Evolutionary conservation across 1,284 basidiomycete species (phyloP).

Genomic region (Pholiota adiposa): DNA sequence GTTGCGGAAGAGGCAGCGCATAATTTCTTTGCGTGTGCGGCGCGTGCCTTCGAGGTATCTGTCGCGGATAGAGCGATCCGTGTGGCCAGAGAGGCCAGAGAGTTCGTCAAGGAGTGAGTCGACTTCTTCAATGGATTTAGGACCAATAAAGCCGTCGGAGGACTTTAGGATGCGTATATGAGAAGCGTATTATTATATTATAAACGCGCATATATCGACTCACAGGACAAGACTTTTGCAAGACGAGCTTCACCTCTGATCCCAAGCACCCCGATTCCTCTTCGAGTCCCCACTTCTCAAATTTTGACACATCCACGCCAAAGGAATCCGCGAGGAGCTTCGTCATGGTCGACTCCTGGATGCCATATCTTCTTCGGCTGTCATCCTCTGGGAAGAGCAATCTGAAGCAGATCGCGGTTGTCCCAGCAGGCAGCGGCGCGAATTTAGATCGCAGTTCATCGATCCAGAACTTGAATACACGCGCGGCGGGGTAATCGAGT

Average conservation of each 20-base stretch:
- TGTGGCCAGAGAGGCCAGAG: slow-evolving; percentile 67
- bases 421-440: slow-evolving; percentile 49
- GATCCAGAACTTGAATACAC: slow-evolving; percentile 53
- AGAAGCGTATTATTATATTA: too few species aligned
- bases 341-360: slow-evolving; percentile 75
- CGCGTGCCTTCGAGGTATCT: slow-evolving; percentile 29
- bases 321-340: slow-evolving; percentile 57
- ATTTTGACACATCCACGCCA: slow-evolving; percentile 40
- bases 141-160: slow-evolving; percentile 30
- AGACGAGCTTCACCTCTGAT: slow-evolving; percentile 54
- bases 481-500: slow-evolving; percentile 38
- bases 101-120: slow-evolving; percentile 75
- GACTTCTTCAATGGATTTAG: slow-evolving; percentile 52
- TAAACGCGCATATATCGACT: slow-evolving; percentile 16
- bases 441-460: slow-evolving; percentile 44
- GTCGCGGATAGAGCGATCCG: slow-evolving; percentile 46
- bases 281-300: slow-evolving; percentile 57
- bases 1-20: slow-evolving; percentile 55
- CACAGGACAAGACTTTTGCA: slow-evolving; percentile 43
- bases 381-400: slow-evolving; percentile 87
- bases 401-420: slow-evolving; percentile 62
- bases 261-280: slow-evolving; percentile 72
- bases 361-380: slow-evolving; percentile 65
- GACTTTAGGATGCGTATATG: slow-evolving; percentile 18
- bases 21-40: slow-evolving; percentile 44